These are phyloP conservation scores for Lactifluus echinatus DNA, from an alignment of 768 basidiomycete genomes.

Conservation along the genomic window DNA sequence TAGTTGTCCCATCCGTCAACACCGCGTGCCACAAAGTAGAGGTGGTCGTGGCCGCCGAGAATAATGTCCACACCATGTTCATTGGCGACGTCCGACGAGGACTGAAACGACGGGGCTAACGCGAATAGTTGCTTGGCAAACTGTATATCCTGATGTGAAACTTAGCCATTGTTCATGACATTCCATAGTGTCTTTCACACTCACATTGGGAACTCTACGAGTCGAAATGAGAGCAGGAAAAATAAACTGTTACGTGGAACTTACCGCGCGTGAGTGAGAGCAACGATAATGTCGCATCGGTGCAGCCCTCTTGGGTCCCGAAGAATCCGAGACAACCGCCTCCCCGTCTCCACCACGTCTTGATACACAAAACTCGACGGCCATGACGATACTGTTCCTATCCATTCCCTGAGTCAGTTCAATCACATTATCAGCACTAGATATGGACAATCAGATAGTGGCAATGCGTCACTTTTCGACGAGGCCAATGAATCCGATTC, in stretches of 20 bases:
- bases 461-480: slow-evolving; percentile 62
- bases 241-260: slow-evolving; percentile 10
- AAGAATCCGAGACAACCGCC: slow-evolving; percentile 62
- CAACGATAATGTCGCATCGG: slow-evolving; percentile 75
- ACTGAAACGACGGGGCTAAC: slow-evolving; percentile 46
- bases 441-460: not conserved
- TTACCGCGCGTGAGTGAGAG: slow-evolving; percentile 75
- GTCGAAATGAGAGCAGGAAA: not conserved
- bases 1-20: slow-evolving; percentile 59
- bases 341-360: slow-evolving; percentile 64
- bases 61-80: slow-evolving; percentile 76
- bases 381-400: slow-evolving; percentile 80
- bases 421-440: not conserved
- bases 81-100: slow-evolving; percentile 32
- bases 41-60: slow-evolving; percentile 85
- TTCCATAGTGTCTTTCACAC: not conserved
- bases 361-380: slow-evolving; percentile 68
- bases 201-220: slow-evolving; percentile 28
- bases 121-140: slow-evolving; percentile 62
- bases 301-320: slow-evolving; percentile 63
- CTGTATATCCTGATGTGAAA: slow-evolving; percentile 46
- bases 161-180: not conserved
- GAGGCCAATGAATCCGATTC: slow-evolving; percentile 76
- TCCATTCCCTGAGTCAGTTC: slow-evolving; percentile 62
- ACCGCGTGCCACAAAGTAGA: slow-evolving; percentile 66